These are phyloP conservation scores for Anthoceros angustus DNA, from an alignment of 225 moss, liverwort and hornwort species.

Conservation along the genomic window DNA sequence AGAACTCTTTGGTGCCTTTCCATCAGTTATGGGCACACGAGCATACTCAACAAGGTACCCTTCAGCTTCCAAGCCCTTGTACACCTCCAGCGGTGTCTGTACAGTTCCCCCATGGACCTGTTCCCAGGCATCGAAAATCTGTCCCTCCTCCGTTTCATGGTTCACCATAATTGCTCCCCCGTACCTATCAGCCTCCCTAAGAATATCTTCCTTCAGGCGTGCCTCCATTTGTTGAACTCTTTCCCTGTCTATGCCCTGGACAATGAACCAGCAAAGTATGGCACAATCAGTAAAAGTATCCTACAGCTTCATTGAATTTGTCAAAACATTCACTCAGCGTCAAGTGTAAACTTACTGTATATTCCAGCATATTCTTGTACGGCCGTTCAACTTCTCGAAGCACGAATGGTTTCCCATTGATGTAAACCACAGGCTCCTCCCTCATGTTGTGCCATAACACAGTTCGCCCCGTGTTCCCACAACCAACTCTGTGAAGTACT, in stretches of 20 bases:
- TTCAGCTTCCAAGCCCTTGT: slow-evolving; percentile 64
- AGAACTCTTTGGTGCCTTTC: slow-evolving; percentile 99
- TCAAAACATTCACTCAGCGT: not conserved
- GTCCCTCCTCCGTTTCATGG: slow-evolving; percentile 85
- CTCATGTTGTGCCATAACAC: slow-evolving; percentile 99
- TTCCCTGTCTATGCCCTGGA: slow-evolving; percentile 86
- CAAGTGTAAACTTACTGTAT: slow-evolving; percentile 44
- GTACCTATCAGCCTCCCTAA: slow-evolving; percentile 76
- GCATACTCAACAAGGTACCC: slow-evolving; percentile 81
- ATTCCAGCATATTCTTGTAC: slow-evolving; percentile 98
- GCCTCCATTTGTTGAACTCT: slow-evolving; percentile 99
- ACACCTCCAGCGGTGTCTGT: slow-evolving; percentile 92
- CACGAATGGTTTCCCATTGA: slow-evolving; percentile 97
- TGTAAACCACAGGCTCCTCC: slow-evolving; percentile 98
- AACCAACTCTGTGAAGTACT: slow-evolving; percentile 84
- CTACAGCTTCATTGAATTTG: not conserved
- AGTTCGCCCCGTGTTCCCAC: slow-evolving; percentile 55
- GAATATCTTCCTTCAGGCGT: slow-evolving; percentile 78
- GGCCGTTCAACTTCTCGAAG: slow-evolving; percentile 98
- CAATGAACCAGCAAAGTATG: slow-evolving; percentile 3
- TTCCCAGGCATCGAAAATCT: slow-evolving; percentile 96
- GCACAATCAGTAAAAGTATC: not conserved
- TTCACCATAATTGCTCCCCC: slow-evolving; percentile 95
- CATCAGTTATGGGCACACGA: slow-evolving; percentile 95
- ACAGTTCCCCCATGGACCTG: slow-evolving; percentile 55